phyloP scores from a whole-genome alignment of 2,329 filamentous ascomycete genomes.

The Beauveria sp. region DNA sequence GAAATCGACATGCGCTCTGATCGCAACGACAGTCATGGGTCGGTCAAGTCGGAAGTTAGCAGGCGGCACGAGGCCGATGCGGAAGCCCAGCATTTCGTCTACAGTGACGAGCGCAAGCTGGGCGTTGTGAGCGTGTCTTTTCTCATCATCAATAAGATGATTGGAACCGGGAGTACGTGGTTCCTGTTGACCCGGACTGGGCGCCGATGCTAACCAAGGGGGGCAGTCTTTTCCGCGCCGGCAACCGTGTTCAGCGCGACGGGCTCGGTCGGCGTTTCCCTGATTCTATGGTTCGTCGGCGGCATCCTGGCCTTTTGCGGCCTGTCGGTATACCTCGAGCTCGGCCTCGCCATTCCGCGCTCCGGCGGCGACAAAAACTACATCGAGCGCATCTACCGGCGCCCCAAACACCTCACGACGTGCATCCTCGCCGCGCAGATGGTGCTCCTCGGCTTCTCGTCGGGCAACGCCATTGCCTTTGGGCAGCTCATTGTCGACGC shows the following conservation, averaged over 20 bases:
- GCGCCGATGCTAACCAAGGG: background rate
- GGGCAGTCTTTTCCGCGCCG: slow-evolving; percentile 45
- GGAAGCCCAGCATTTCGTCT: slow-evolving; percentile 34
- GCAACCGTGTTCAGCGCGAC: slow-evolving; percentile 44
- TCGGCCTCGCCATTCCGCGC: slow-evolving; percentile 52
- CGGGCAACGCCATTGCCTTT: slow-evolving; percentile 51
- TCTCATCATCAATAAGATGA: slow-evolving; percentile 51
- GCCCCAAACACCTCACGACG: slow-evolving; percentile 50
- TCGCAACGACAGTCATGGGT: background rate
- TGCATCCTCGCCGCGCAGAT: slow-evolving; percentile 54
- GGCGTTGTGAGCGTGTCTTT: slow-evolving; percentile 46
- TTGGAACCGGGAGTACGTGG: slow-evolving; percentile 46
- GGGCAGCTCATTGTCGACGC: slow-evolving; percentile 51
- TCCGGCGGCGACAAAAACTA: slow-evolving; percentile 62
- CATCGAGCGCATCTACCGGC: slow-evolving; percentile 53
- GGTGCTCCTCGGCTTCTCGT: slow-evolving; percentile 53
- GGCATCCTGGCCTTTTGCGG: slow-evolving; percentile 50
- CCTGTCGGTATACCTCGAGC: slow-evolving; percentile 55
- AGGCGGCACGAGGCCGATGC: background rate
- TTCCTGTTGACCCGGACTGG: background rate
- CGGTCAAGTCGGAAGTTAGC: background rate
- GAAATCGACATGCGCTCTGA: background rate
- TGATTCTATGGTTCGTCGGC: slow-evolving; percentile 28
- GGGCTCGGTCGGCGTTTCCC: slow-evolving; percentile 35
- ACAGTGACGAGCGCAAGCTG: slow-evolving; percentile 38